phyloP scores from a whole-genome alignment of 1,284 basidiomycete genomes.

The Albatrellus sp. region DNA sequence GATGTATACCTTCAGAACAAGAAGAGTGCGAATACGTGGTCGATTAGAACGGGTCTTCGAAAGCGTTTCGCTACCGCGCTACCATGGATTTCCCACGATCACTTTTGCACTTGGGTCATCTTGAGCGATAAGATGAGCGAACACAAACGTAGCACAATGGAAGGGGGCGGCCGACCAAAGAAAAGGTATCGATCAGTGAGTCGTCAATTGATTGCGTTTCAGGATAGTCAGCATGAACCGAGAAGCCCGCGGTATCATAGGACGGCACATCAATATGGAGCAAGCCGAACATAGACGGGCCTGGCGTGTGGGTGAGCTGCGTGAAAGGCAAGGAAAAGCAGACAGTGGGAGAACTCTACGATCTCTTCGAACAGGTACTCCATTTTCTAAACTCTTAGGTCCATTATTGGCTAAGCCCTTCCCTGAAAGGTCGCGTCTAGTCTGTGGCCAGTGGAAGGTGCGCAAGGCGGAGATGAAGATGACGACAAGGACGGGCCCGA shows the following conservation, averaged over 20 bases:
- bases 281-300: slow-evolving; percentile 55
- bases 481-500: slow-evolving; percentile 19
- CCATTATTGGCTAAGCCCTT: neutral
- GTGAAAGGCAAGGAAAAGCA: slow-evolving; percentile 72
- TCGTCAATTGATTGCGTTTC: neutral
- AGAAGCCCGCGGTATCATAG: slow-evolving; percentile 17
- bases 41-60: too few relatives aligned
- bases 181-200: slow-evolving; percentile 11
- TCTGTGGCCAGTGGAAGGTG: slow-evolving; percentile 43
- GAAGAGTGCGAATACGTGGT: neutral
- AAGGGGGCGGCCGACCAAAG: neutral
- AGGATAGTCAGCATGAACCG: neutral
- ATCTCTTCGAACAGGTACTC: slow-evolving; percentile 62
- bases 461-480: slow-evolving; percentile 17
- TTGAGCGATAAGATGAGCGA: neutral
- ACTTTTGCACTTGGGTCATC: too few relatives aligned
- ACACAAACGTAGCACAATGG: neutral
- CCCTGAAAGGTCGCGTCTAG: slow-evolving; percentile 47
- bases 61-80: too few relatives aligned
- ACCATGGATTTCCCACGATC: too few relatives aligned
- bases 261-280: slow-evolving; percentile 56
- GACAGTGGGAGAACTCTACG: slow-evolving; percentile 62
- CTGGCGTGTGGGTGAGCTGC: slow-evolving; percentile 73
- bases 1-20: neutral
- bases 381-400: slow-evolving; percentile 2